Evolutionary conservation across 2,329 filamentous ascomycete species (phyloP).

Genomic region (Lasiodiplodia hormozganensis): DNA sequence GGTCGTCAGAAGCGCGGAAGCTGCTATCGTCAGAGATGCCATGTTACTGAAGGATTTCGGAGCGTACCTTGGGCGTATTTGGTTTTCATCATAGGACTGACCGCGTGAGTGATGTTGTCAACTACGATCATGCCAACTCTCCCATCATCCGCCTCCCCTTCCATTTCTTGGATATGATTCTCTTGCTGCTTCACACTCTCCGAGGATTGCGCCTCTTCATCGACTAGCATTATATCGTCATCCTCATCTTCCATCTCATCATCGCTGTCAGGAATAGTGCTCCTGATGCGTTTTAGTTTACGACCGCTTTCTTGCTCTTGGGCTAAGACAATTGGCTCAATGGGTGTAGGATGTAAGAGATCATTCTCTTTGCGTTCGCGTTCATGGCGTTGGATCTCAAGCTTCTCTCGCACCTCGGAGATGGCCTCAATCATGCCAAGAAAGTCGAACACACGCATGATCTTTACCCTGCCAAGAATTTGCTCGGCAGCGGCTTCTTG

Average conservation of each 20-base stretch:
- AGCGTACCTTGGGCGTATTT: slow-evolving; percentile 44
- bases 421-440: slow-evolving; percentile 56
- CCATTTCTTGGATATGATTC: background rate
- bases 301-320: background rate
- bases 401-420: slow-evolving; percentile 49
- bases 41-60: background rate
- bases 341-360: background rate
- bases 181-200: background rate
- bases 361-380: background rate
- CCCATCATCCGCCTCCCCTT: background rate
- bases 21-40: slow-evolving; percentile 33
- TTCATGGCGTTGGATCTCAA: slow-evolving; percentile 35
- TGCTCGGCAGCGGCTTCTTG: slow-evolving; percentile 42
- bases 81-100: slow-evolving; percentile 47
- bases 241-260: slow-evolving; percentile 44
- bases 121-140: slow-evolving; percentile 46
- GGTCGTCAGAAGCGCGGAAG: slow-evolving; percentile 49
- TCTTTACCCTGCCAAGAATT: slow-evolving; percentile 53
- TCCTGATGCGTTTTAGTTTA: slow-evolving; percentile 3
- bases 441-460: slow-evolving; percentile 60
- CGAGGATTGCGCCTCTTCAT: background rate
- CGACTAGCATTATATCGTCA: slow-evolving; percentile 50
- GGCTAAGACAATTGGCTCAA: background rate
- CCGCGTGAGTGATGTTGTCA: slow-evolving; percentile 48
- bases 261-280: slow-evolving; percentile 43